Evolutionary conservation across 148 eudicot species (phyloP).

Genomic region (Hydrangea macrophylla): DNA sequence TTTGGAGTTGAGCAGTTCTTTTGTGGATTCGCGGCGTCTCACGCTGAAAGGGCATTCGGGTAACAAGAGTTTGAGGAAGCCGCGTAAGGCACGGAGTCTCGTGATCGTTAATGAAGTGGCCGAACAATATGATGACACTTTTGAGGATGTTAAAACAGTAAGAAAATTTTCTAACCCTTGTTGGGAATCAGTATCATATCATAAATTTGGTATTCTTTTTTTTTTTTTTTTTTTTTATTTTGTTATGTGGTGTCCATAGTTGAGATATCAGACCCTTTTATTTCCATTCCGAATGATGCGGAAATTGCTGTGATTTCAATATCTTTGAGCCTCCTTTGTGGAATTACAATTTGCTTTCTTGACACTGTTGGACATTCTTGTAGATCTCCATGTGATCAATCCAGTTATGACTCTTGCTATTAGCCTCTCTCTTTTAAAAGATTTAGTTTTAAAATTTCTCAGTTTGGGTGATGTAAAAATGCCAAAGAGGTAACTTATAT

Average conservation of each 20-base stretch:
- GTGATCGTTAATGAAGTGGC: constrained; percentile 60
- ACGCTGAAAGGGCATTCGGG: constrained; percentile 24
- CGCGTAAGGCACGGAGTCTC: constrained; percentile 36
- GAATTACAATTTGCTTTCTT: neutral
- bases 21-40: constrained; percentile 21
- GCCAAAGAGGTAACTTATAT: too few species aligned
- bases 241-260: neutral
- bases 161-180: constrained; percentile 9
- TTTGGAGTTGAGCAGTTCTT: constrained; percentile 39
- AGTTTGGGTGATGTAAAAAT: too few species aligned
- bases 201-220: neutral
- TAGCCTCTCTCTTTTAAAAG: too few species aligned
- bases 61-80: constrained; percentile 36
- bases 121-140: constrained; percentile 89
- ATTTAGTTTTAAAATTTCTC: too few species aligned
- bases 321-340: neutral
- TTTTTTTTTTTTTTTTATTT: too few species aligned
- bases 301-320: neutral
- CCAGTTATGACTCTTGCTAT: too few species aligned
- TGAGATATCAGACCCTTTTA: neutral
- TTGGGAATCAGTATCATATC: neutral
- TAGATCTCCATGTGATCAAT: too few species aligned
- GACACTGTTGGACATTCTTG: too few species aligned
- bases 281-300: neutral
- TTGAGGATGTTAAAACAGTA: constrained; percentile 84